Evolutionary conservation across 805 yeast species (phyloP), one percentile per base, ranked within the genome.

Genomic region (Starmera quercuum): DNA sequence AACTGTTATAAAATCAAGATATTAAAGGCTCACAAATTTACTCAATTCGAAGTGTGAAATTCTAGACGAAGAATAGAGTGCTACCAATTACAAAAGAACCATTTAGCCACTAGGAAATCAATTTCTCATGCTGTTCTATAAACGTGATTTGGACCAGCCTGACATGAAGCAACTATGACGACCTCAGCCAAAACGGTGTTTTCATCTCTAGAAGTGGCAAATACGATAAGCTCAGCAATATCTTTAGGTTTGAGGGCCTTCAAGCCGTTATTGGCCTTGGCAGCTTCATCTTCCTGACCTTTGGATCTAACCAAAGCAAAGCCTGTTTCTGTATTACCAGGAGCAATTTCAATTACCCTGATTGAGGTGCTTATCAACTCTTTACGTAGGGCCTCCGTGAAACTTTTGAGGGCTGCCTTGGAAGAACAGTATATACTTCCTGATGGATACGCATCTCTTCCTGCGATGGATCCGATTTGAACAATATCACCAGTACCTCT

Each of bases 121-220:
- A n/a, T n/a, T n/a, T n/a, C n/a, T n/a, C n/a, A n/a, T n/a, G 72
- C 71, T 53, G 78, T 69, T 32, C 56, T 58, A 64, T 78, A 65
- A 24, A 80, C 57, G 51, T 80, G 84, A 45, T 66, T 60, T 7
- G 94, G 77, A 38, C 83, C 71, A 4, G 94, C 95, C 65, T 88
- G 97, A 63, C 83, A 78, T 30, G 78, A 71, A 13, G 95, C 84
- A 63, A 87, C 84, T 10, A 90, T 78, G 53, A 88, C 66, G 13
- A 85, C 67, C 54, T 87, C 95, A 3, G 83, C 82, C 48, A 76
- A 56, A 4, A 75, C 83, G 1, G 79, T 73, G 49, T 73, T 75
- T 38, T 61, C 61, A 45, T 64, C 70, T 62, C 82, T 71, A 2
- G 80, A 64, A 20, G 75, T 63, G 4, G 73, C 71, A 44, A 72